Conservation (phyloP, 2,329 filamentous ascomycete genomes). For the Pseudocercospora fuligena region DNA sequence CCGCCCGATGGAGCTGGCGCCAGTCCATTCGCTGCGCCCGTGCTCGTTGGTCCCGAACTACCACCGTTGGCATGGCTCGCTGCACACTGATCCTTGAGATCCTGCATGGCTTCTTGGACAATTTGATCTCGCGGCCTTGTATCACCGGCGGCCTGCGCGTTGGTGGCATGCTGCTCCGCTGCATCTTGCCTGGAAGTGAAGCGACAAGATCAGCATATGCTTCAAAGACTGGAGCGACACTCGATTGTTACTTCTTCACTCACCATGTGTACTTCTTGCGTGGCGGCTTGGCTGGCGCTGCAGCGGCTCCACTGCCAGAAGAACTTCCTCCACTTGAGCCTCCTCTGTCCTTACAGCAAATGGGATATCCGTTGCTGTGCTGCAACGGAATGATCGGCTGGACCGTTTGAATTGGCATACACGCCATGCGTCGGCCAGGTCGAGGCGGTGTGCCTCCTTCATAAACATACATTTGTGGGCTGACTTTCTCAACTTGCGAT, state of each 20-base stretch:
- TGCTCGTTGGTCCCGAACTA: neutral
- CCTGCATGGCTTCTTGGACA: neutral
- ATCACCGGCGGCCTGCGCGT: neutral
- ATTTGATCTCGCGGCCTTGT: neutral
- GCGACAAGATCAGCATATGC: neutral
- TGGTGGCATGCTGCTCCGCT: neutral
- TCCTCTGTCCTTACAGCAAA: no score
- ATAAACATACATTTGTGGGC: no score
- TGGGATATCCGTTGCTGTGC: no score
- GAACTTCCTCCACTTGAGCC: no score
- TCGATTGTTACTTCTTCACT: neutral
- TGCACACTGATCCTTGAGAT: neutral
- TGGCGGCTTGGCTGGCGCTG: no score
- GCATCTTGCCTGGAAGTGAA: neutral
- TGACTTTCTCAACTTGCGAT: no score
- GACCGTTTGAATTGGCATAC: no score
- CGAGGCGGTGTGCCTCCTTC: no score
- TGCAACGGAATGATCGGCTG: no score
- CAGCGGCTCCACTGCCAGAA: no score
- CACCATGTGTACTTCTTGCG: neutral
- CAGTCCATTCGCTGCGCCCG: neutral
- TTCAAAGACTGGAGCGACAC: neutral
- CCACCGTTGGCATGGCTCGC: neutral
- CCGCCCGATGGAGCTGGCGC: neutral
- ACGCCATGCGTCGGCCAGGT: no score